phyloP scores from a whole-genome alignment of 2,329 filamentous ascomycete species.

The Zarea fungicola region DNA sequence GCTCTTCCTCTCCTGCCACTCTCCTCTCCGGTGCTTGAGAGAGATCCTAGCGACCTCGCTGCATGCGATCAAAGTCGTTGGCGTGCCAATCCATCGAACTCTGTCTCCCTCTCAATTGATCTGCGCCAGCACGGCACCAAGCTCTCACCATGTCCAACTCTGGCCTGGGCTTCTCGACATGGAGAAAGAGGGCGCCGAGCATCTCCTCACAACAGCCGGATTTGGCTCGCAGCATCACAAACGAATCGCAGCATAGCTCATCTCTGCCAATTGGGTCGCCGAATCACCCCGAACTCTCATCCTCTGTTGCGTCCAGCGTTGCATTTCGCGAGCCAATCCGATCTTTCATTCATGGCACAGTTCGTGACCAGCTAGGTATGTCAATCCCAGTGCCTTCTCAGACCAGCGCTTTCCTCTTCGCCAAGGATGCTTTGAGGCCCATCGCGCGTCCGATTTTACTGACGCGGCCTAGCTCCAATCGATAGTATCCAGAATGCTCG shows the following conservation, averaged over 20 bases:
- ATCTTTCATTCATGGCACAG: conserved; percentile 64
- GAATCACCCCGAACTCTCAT: conserved; percentile 30
- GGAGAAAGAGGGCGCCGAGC: conserved; percentile 37
- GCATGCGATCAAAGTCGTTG: conserved; percentile 5
- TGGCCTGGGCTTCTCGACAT: conserved; percentile 42
- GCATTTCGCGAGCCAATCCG: conserved; percentile 60
- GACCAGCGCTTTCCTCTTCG: background rate
- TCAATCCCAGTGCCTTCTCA: conserved; percentile 11
- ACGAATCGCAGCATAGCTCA: conserved; percentile 17
- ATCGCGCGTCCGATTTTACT: background rate
- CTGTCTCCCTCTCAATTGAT: background rate
- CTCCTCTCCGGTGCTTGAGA: background rate
- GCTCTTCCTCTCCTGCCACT: background rate
- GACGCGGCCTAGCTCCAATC: conserved; percentile 39
- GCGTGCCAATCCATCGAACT: background rate
- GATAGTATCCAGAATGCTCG: conserved; percentile 71
- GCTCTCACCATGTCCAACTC: conserved; percentile 37
- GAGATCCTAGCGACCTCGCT: background rate
- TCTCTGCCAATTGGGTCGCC: conserved; percentile 14
- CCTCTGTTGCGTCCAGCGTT: conserved; percentile 31
- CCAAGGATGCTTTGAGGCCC: background rate
- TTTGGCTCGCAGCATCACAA: conserved; percentile 19
- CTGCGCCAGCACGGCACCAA: background rate
- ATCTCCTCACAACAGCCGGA: conserved; percentile 31
- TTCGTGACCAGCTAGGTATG: conserved; percentile 55